Evolutionary conservation across 768 basidiomycete genomes (phyloP), one percentile per base, ranked within the genome.

Genomic region (Gymnopilus dilepis): DNA sequence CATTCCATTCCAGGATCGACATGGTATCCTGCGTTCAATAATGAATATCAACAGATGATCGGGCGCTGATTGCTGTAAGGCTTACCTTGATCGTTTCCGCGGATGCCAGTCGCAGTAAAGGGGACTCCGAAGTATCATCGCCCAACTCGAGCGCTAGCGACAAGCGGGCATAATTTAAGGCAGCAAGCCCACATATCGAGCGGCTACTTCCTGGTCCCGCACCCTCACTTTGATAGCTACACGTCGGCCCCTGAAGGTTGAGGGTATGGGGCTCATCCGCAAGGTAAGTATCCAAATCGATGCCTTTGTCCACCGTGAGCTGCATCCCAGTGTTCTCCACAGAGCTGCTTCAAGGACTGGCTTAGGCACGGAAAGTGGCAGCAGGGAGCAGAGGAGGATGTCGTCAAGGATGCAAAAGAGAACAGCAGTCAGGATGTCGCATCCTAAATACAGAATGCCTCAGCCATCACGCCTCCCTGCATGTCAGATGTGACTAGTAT

Each of bases 71-170:
- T 48, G 43, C 31, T n/a, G 40, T 4, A 31, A 8, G 34, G 56
- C 69, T 65, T 51, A 70, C 69, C 51, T 62, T 48, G 28, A 66
- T 55, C 43, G 42, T 59, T 15, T 43, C 40, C 37, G 59, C 58
- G n/a, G 69, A 68, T 30, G 60, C 42, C 54, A 70, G 22, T n/a
- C 50, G 55, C 38, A 41, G 47, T 31, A 65, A 33, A 24, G 66
- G 53, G 6, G 52, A 53, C 11, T 43, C 38, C 28, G 56, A 56
- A 34, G 40, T 42, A 13, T 54, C 26, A 17, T 58, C 62, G 12
- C 61, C 65, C 19, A 51, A 54, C 33, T 61, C 62, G 55, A 61
- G 37, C 33, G 48, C 54, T 47, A 61, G 64, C 13, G 58, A 60
- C 45, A 63, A 13, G 38, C 60, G 47, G 24, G 60, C 57, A 48